Evolutionary conservation across 2,329 filamentous ascomycete species (phyloP).

Genomic region (Magnaporthiopsis poae): DNA sequence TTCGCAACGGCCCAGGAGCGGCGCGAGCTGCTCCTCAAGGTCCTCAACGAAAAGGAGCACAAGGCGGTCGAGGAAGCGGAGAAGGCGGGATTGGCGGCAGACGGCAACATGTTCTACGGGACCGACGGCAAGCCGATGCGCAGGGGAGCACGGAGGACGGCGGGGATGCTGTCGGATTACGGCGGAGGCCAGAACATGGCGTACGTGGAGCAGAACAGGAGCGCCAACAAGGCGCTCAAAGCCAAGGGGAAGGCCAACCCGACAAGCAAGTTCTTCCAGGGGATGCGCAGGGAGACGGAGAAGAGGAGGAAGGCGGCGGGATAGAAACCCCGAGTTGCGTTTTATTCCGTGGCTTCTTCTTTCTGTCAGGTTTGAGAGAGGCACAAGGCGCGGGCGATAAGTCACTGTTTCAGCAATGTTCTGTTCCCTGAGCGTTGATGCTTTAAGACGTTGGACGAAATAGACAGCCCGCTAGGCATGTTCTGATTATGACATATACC

Average conservation of each 20-base stretch:
- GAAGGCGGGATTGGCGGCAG: slow-evolving; percentile 31
- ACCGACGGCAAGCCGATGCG: slow-evolving; percentile 15
- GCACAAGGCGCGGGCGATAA: neutral
- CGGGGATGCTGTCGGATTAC: slow-evolving; percentile 69
- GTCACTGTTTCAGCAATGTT: neutral
- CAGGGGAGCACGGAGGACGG: slow-evolving; percentile 55
- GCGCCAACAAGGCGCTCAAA: slow-evolving; percentile 45
- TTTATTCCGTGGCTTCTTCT: too few relatives aligned
- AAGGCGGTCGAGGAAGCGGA: slow-evolving; percentile 88
- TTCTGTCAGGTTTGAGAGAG: too few relatives aligned
- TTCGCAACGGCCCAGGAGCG: slow-evolving; percentile 72
- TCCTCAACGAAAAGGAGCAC: slow-evolving; percentile 72
- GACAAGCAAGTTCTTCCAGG: slow-evolving; percentile 51
- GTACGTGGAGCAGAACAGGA: slow-evolving; percentile 68
- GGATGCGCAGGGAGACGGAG: slow-evolving; percentile 48
- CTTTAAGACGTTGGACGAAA: neutral
- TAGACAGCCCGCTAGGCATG: neutral
- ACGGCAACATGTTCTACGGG: slow-evolving; percentile 16
- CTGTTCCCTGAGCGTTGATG: neutral
- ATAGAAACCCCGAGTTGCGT: too few relatives aligned
- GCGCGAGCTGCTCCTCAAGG: slow-evolving; percentile 75
- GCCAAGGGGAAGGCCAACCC: slow-evolving; percentile 49
- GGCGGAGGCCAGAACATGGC: slow-evolving; percentile 89
- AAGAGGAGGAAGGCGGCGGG: slow-evolving; percentile 30
- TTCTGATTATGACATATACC: neutral